Percentiles rank a stretch among this genome's conserved stretches.
Evolutionary conservation across 2,329 filamentous ascomycete genomes (phyloP).

Genomic region (Alternaria gansuensis): DNA sequence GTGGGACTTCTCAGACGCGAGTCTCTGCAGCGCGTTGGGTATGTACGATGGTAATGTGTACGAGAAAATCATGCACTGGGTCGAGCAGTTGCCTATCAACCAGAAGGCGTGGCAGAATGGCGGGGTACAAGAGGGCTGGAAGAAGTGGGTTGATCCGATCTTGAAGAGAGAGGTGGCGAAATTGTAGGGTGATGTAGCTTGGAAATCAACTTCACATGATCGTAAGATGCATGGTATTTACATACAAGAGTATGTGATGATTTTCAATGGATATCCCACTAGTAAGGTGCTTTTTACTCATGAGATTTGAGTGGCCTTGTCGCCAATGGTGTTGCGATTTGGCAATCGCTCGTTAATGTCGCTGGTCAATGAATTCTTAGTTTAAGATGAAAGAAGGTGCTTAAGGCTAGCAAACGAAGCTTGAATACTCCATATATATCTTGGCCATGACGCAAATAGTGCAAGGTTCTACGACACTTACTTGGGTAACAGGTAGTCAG

Average conservation of each 20-base stretch:
- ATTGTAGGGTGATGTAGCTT: neutral
- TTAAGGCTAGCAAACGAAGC: too few relatives aligned
- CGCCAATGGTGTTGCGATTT: too few relatives aligned
- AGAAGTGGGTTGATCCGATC: slow-evolving; percentile 15
- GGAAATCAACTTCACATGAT: neutral
- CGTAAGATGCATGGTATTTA: neutral
- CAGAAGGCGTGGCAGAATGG: slow-evolving; percentile 5
- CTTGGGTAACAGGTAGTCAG: too few relatives aligned
- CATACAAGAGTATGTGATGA: neutral
- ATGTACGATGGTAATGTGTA: slow-evolving; percentile 62
- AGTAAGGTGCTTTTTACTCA: too few relatives aligned
- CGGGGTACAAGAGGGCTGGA: slow-evolving; percentile 11
- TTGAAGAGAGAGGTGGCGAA: slow-evolving; percentile 7
- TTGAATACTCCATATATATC: too few relatives aligned
- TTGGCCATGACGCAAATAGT: too few relatives aligned
- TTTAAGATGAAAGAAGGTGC: too few relatives aligned
- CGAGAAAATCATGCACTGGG: slow-evolving; percentile 55
- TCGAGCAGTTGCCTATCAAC: slow-evolving; percentile 41
- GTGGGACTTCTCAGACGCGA: slow-evolving; percentile 61
- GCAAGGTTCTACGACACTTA: too few relatives aligned
- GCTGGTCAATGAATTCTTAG: too few relatives aligned
- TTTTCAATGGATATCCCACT: neutral
- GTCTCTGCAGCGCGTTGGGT: slow-evolving; percentile 61
- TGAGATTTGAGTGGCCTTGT: too few relatives aligned
- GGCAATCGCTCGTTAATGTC: too few relatives aligned